phyloP scores from a whole-genome alignment of 306 rosid genomes.

The Alnus rubra region DNA sequence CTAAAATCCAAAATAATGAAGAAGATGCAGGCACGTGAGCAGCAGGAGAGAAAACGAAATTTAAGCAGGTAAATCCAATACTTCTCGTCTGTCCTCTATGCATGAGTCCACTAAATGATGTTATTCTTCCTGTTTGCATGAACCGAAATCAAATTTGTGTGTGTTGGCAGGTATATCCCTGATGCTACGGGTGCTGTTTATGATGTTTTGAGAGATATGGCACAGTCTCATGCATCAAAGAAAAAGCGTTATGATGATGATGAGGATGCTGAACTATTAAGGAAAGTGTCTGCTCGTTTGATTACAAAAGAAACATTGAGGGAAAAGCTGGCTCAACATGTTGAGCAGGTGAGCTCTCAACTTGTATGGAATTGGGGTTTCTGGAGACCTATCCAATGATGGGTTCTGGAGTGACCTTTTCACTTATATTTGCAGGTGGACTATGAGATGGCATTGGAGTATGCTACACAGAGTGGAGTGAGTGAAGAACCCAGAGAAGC shows the following conservation, averaged over 20 bases:
- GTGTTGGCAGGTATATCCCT: conserved; percentile 71
- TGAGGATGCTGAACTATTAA: conserved; percentile 59
- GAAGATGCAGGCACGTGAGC: conserved; percentile 96
- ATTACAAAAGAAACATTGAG: conserved; percentile 70
- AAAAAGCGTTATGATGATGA: conserved; percentile 52
- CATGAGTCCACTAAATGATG: conserved; percentile 19
- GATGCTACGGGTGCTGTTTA: conserved; percentile 71
- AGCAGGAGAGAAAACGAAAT: conserved; percentile 94
- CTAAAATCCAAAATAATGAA: conserved; percentile 88
- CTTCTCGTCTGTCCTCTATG: conserved; percentile 17
- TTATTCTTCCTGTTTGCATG: conserved; percentile 13
- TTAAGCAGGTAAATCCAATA: conserved; percentile 57
- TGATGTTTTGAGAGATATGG: conserved; percentile 64
- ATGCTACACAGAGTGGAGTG: conserved; percentile 90
- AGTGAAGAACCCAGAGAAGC: conserved; percentile 86
- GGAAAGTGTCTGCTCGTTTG: conserved; percentile 54
- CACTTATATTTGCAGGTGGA: conserved; percentile 65
- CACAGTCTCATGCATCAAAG: conserved; percentile 56
- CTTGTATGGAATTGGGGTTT: neutral
- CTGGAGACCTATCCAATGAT: neutral
- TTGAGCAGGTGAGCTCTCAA: conserved; percentile 68
- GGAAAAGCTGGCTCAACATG: conserved; percentile 87
- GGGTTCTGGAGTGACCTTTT: neutral
- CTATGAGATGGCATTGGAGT: conserved; percentile 94
- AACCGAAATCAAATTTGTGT: conserved; percentile 24